phyloP scores from a whole-genome alignment of 805 yeast species.

The Kazachstania bromeliacearum region DNA sequence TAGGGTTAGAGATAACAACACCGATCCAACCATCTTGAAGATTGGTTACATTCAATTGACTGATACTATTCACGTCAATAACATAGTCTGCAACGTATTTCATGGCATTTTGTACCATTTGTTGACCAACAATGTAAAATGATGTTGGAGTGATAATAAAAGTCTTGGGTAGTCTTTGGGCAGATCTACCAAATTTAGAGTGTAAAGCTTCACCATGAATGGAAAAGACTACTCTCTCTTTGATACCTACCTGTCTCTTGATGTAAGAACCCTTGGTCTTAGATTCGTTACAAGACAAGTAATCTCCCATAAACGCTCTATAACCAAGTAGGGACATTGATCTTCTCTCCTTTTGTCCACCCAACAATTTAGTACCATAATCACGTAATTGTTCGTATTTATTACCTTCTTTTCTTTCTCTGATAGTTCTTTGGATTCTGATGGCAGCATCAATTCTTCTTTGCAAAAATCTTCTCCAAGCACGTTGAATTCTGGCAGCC shows the following conservation, averaged over 20 bases:
- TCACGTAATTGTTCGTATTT: constrained; percentile 79
- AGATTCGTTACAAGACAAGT: constrained; percentile 69
- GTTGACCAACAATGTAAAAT: constrained; percentile 67
- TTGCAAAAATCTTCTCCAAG: constrained; percentile 79
- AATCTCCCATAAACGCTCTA: constrained; percentile 91
- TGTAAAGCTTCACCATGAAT: constrained; percentile 69
- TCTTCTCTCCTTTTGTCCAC: constrained; percentile 79
- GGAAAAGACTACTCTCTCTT: constrained; percentile 67
- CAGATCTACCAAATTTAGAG: constrained; percentile 88
- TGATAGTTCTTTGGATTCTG: constrained; percentile 72
- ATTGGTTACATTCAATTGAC: constrained; percentile 56
- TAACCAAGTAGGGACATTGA: constrained; percentile 78
- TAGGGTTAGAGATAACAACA: constrained; percentile 27
- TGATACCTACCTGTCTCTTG: constrained; percentile 57
- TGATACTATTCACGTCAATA: constrained; percentile 51
- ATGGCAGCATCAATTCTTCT: constrained; percentile 82
- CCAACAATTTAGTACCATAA: constrained; percentile 62
- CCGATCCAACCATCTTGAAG: constrained; percentile 93
- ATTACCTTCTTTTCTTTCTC: constrained; percentile 71
- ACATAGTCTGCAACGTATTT: constrained; percentile 53
- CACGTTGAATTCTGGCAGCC: constrained; percentile 96
- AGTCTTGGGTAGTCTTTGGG: constrained; percentile 64
- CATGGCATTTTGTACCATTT: constrained; percentile 52
- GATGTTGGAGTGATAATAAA: constrained; percentile 56
- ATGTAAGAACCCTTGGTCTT: constrained; percentile 73